Percentiles rank a stretch among this genome's conserved stretches.
Evolutionary conservation across 345 rosid genomes (phyloP).

Genomic region (Sisymbrium irio): DNA sequence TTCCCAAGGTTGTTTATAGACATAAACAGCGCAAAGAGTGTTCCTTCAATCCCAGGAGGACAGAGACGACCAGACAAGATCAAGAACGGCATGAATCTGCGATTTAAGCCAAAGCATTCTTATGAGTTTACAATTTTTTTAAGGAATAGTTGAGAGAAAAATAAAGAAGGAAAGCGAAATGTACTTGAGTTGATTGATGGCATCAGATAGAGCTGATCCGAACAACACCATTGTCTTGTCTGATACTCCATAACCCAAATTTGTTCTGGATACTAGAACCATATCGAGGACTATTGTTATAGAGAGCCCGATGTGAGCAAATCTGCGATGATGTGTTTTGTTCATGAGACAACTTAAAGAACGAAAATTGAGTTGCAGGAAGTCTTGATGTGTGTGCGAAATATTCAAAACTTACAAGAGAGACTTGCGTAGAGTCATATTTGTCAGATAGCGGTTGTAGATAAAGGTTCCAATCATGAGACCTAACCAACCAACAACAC

Average conservation of each 20-base stretch:
- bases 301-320: conserved; percentile 73
- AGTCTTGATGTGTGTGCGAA: conserved; percentile 1
- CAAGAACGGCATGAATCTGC: conserved; percentile 97
- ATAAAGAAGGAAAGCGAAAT: background rate
- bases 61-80: conserved; percentile 91
- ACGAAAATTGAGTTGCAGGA: background rate
- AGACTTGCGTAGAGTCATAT: conserved; percentile 70
- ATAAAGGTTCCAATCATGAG: conserved; percentile 88
- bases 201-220: conserved; percentile 92
- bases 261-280: conserved; percentile 60
- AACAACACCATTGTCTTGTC: conserved; percentile 83
- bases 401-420: conserved; percentile 54
- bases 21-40: conserved; percentile 94
- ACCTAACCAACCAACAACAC: conserved; percentile 92
- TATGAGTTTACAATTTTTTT: background rate
- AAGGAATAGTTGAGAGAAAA: background rate
- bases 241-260: conserved; percentile 59
- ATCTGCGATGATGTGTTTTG: conserved; percentile 51
- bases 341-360: conserved; percentile 10
- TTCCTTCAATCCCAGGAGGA: conserved; percentile 97
- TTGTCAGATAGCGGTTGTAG: conserved; percentile 70
- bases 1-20: conserved; percentile 89
- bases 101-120: background rate
- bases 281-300: conserved; percentile 63
- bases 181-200: conserved; percentile 93